A percentile compares a stretch with the other conserved stretches of the same genome.
Conservation (phyloP, 169 alveolate species). For the Besnoitia besnoiti region DNA sequence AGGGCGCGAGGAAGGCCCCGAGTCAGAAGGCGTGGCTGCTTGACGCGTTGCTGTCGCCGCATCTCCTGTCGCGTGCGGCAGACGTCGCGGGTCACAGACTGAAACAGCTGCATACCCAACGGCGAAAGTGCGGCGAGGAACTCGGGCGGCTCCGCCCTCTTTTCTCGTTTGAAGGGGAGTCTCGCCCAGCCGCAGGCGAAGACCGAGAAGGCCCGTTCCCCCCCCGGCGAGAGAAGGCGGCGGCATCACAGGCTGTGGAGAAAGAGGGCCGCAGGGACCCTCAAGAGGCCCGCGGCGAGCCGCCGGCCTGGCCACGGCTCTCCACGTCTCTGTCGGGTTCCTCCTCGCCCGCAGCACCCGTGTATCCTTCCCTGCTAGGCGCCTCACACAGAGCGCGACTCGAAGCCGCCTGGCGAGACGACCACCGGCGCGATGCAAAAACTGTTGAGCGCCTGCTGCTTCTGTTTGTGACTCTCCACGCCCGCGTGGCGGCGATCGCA, state of each 20-base stretch:
- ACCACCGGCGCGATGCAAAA: background rate
- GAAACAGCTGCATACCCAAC: background rate
- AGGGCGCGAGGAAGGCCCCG: background rate
- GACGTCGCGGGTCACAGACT: background rate
- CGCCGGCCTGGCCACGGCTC: too few relatives aligned
- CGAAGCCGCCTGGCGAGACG: background rate
- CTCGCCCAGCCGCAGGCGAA: too few relatives aligned
- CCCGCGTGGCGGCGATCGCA: background rate
- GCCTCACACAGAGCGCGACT: background rate
- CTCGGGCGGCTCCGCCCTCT: background rate
- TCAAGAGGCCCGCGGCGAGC: too few relatives aligned
- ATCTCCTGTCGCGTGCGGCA: background rate
- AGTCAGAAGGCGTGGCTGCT: background rate
- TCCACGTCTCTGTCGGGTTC: too few relatives aligned
- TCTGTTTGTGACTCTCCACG: background rate
- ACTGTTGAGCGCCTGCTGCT: constrained; percentile 13
- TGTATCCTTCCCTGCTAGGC: background rate
- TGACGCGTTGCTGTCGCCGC: background rate
- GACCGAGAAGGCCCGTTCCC: too few relatives aligned
- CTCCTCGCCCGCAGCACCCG: background rate
- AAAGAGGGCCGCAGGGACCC: too few relatives aligned
- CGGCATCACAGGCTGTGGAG: too few relatives aligned
- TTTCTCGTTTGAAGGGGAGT: background rate
- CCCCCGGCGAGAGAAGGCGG: too few relatives aligned
- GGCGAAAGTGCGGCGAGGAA: background rate